Evolutionary conservation across 805 yeast genomes (phyloP), one percentile per base, ranked within the genome.

Genomic region (Starmerella powellii): DNA sequence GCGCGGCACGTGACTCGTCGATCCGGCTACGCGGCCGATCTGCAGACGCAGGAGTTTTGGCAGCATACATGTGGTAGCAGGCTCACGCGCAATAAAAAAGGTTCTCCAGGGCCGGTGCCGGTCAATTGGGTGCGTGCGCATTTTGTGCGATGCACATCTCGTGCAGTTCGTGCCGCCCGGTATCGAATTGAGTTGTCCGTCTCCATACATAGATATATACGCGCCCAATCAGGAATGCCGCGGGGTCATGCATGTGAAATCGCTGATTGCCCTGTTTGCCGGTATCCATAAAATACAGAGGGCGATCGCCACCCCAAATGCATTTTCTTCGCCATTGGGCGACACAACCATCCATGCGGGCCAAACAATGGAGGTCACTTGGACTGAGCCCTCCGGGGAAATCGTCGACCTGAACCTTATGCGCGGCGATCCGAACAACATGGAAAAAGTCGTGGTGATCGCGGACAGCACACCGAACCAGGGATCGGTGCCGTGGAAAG

Each of bases 401-500:
- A 50, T 46, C 11, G 50, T 45, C 26, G 34, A 38, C 28, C 55
- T 61, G 41, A 46, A 47, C 40, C 47, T 61, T 31, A 36, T 59
- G 33, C 36, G 37, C 3, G 63, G 63, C 24, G 54, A 45, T 21
- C 46, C 57, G 23, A n/a, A 42, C 31, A 44, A 56, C 40, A 47
- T 61, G 33, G 35, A 29, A 17, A 41, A 52, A 18, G 40, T 53
- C 15, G 24, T 35, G 41, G 50, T 53, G 23, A 55, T 61, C 37
- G 64, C 59, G 12, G 19, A 48, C 5, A 48, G 40, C 31, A 34
- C 56, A 28, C 47, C 47, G 34, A 59, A 61, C 56, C 36, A 51
- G 26, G 63, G 64, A 15, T 12, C 44, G 16, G 53, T 47, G 40
- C 27, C 42, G 16, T 61, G 64, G 64, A 37, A 42, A 6, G 48